These are phyloP conservation scores for Lactarius psammicola DNA, from an alignment of 768 basidiomycete species.

Conservation along the genomic window DNA sequence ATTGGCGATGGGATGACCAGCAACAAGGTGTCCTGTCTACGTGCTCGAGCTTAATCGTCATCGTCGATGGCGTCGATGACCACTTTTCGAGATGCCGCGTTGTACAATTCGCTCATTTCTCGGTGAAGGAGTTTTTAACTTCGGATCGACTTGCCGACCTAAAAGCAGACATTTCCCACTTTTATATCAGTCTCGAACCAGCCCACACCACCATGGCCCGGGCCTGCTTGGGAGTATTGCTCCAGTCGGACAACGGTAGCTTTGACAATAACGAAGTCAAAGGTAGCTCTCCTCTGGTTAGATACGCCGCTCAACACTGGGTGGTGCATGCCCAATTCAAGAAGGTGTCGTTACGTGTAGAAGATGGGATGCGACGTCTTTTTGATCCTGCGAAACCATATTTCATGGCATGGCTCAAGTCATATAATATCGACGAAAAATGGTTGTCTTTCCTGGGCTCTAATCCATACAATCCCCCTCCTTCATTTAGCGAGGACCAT, in stretches of 20 bases:
- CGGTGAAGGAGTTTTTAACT: background rate
- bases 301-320: background rate
- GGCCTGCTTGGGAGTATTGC: background rate
- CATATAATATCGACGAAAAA: background rate
- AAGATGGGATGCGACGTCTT: background rate
- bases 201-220: background rate
- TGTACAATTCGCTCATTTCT: background rate
- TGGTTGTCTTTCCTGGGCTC: background rate
- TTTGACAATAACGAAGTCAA: background rate
- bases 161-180: background rate
- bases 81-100: background rate
- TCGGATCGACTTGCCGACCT: background rate
- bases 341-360: background rate
- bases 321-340: background rate
- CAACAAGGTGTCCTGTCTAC: background rate
- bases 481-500: no score
- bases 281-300: background rate
- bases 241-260: background rate
- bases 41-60: background rate
- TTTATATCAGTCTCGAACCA: background rate
- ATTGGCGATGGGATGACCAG: background rate
- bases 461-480: no score
- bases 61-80: background rate
- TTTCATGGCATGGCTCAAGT: background rate
- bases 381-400: background rate